Base-by-base conservation (phyloP, 805 yeast species). In the Tetrapisispora pingtungensis region DNA sequence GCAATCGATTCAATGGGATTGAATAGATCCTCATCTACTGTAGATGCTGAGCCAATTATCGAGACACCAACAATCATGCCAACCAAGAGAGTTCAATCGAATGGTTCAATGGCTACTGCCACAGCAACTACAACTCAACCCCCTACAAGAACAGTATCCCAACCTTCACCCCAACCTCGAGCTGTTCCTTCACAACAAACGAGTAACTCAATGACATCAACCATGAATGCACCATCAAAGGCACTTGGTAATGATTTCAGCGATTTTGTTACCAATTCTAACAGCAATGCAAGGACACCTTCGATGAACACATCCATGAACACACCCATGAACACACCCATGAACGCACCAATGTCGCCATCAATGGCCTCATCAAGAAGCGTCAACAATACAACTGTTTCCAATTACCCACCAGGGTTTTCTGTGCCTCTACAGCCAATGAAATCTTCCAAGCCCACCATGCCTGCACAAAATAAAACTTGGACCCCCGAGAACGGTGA, bases 321-420 rank as follows among this genome's bases (percentile, higher is more conserved):
- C n/a, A n/a, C n/a, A n/a, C n/a, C n/a, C n/a, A n/a, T n/a, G n/a
- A n/a, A n/a, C n/a, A n/a, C n/a, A n/a, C n/a, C n/a, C n/a, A n/a
- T n/a, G n/a, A n/a, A n/a, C n/a, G n/a, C n/a, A n/a, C n/a, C n/a
- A n/a, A 22, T 22, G 26, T 6, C 36, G 14, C 14, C 33, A 27
- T 12, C 6, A 20, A 18, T 12, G 4, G 13, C 27, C 2, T 12
- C 34, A 41, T 7, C 31, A 28, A 10, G 31, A 28, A 28, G 5
- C 28, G 28, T 26, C 12, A 28, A 14, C 12, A 28, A 28, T 28
- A 4, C n/a, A 22, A 8, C 8, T 8, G 8, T 22, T 28, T 24
- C 27, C 20, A 41, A 40, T 13, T 52, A 66, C 8, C 74, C 74
- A 17, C 74, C 73, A 1, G 73, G 74, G 6, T 69, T 70, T 43